Percentiles rank a stretch among this genome's conserved stretches.
Conservation (phyloP, 164 flowering plant genomes). For the Magnolia officinalis region DNA sequence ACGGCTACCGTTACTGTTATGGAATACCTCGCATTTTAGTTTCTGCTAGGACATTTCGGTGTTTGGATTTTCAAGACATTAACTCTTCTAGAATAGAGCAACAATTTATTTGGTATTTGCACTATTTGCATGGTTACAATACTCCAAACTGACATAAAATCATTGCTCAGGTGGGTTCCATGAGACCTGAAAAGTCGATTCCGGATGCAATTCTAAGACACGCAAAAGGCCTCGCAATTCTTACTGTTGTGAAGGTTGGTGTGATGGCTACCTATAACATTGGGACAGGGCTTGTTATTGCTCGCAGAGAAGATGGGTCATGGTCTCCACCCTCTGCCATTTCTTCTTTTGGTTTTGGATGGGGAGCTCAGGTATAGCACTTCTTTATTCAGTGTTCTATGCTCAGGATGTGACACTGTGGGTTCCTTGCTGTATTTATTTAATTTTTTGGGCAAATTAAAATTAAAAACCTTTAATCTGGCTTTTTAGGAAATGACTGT, state of each 20-base stretch:
- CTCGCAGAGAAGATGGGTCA: constrained; percentile 90
- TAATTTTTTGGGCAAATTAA: neutral
- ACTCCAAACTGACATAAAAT: neutral
- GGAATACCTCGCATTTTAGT: neutral
- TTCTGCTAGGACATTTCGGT: neutral
- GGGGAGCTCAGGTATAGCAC: constrained; percentile 87
- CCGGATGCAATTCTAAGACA: constrained; percentile 67
- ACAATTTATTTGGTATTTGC: neutral
- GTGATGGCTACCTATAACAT: constrained; percentile 82
- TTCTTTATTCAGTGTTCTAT: neutral
- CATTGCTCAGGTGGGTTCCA: constrained; percentile 54
- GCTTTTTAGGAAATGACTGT: neutral
- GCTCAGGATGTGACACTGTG: neutral
- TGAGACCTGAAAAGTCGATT: constrained; percentile 70
- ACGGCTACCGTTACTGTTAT: too few species aligned
- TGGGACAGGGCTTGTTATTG: constrained; percentile 89
- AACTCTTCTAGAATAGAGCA: neutral
- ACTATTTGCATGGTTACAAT: neutral
- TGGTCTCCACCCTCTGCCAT: constrained; percentile 98
- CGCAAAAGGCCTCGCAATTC: constrained; percentile 93
- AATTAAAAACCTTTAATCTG: neutral
- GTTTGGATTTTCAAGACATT: neutral
- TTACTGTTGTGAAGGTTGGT: constrained; percentile 83
- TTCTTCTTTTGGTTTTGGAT: constrained; percentile 85
- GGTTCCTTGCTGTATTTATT: neutral